phyloP scores from a whole-genome alignment of 1,284 basidiomycete genomes.

The Bondarzewia mesenterica region DNA sequence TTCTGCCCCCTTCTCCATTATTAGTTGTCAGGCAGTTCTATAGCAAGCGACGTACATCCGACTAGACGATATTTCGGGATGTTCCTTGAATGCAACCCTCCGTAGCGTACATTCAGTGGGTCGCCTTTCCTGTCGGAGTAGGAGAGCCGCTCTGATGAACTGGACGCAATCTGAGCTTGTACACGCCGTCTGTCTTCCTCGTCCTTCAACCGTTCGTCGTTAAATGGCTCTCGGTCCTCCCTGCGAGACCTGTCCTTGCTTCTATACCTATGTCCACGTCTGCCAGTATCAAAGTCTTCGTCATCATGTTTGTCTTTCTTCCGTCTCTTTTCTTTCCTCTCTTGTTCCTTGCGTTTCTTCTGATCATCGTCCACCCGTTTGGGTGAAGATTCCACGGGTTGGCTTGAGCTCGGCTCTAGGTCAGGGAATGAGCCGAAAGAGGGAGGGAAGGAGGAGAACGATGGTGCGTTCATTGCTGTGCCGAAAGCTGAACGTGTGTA shows the following conservation, averaged over 20 bases:
- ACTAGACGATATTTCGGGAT: conserved; percentile 60
- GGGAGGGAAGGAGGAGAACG: conserved; percentile 50
- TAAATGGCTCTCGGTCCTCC: conserved; percentile 11
- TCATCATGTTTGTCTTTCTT: conserved; percentile 20
- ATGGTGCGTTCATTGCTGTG: conserved; percentile 13
- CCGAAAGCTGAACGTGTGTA: neutral
- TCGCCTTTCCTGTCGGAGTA: conserved; percentile 69
- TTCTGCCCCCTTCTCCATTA: conserved; percentile 53
- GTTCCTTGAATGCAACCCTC: conserved; percentile 54
- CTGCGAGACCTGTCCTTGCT: conserved; percentile 11
- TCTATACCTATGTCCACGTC: conserved; percentile 7
- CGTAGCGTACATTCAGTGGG: conserved; percentile 58
- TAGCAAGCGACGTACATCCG: conserved; percentile 35
- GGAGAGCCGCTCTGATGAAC: conserved; percentile 29
- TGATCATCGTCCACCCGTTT: conserved; percentile 2
- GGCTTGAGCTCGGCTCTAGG: conserved; percentile 32
- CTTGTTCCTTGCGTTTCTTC: conserved; percentile 14
- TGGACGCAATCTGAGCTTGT: neutral
- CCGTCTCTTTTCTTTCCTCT: conserved; percentile 17
- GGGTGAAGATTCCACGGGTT: conserved; percentile 4
- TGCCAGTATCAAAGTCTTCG: conserved; percentile 7
- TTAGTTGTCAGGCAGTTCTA: conserved; percentile 32
- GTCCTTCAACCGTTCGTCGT: conserved; percentile 31
- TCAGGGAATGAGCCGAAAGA: conserved; percentile 64
- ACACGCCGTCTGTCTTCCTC: conserved; percentile 22